Conservation (phyloP, 257 asterid species). For the Solanum commersonii region DNA sequence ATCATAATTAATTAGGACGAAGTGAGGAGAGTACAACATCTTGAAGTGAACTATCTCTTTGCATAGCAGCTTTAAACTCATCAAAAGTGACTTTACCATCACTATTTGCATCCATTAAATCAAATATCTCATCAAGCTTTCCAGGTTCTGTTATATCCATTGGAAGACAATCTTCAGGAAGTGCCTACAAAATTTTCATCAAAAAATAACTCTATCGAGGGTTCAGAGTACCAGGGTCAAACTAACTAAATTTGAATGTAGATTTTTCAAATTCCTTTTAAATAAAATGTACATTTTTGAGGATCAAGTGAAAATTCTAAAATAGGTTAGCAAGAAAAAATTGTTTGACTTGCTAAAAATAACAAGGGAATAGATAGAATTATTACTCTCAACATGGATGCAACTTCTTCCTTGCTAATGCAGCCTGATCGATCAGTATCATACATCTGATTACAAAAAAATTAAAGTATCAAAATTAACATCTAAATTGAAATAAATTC, state of each 20-base stretch:
- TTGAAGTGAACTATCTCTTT: conserved; percentile 74
- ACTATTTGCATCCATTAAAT: conserved; percentile 72
- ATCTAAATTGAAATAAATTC: background rate
- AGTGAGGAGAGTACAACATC: conserved; percentile 79
- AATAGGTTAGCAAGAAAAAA: background rate
- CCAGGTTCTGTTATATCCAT: conserved; percentile 71
- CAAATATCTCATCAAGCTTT: conserved; percentile 76
- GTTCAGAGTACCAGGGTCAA: background rate
- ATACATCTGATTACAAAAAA: conserved; percentile 44
- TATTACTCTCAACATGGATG: conserved; percentile 67
- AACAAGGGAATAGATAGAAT: background rate
- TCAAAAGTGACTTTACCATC: conserved; percentile 79
- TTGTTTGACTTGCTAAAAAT: background rate
- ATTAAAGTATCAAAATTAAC: background rate
- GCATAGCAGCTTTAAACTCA: conserved; percentile 82
- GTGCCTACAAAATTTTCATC: conserved; percentile 32
- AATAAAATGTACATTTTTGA: background rate
- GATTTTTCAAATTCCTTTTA: background rate
- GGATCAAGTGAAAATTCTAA: background rate
- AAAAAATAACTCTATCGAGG: background rate
- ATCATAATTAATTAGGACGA: conserved; percentile 27
- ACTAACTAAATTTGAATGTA: too few relatives aligned
- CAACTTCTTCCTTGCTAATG: conserved; percentile 82
- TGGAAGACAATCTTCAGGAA: conserved; percentile 72
- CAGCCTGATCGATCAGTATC: conserved; percentile 78